Evolutionary conservation across 2,329 filamentous ascomycete species (phyloP).

Genomic region (Neobulgaria alba): DNA sequence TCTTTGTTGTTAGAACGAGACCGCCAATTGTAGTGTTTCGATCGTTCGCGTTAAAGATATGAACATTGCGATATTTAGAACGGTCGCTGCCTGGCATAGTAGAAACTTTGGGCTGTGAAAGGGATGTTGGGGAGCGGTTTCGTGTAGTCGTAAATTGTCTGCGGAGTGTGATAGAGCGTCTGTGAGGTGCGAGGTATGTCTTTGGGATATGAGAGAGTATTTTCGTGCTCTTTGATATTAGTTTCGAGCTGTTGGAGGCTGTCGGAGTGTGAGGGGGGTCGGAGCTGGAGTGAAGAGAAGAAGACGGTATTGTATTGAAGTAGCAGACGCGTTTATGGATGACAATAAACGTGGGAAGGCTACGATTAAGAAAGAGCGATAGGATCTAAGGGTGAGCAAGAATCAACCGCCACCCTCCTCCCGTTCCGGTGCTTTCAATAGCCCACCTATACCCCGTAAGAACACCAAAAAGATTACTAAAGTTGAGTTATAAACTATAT

Average conservation of each 20-base stretch:
- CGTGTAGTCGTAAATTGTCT: background rate
- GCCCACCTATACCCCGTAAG: too few relatives aligned
- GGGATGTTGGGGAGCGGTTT: too few relatives aligned
- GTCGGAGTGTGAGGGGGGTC: conserved; percentile 5
- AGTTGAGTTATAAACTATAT: too few relatives aligned
- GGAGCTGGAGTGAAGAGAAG: conserved; percentile 8
- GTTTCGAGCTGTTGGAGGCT: conserved; percentile 2
- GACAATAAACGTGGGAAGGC: too few relatives aligned
- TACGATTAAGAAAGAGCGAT: too few relatives aligned
- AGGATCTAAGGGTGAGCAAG: background rate
- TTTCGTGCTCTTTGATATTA: conserved; percentile 2
- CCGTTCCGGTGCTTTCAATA: too few relatives aligned
- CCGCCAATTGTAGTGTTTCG: background rate
- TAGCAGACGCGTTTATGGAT: conserved; percentile 2
- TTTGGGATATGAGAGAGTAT: too few relatives aligned
- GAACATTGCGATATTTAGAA: background rate
- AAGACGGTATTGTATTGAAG: conserved; percentile 5
- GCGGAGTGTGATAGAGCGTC: background rate
- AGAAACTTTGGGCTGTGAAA: too few relatives aligned
- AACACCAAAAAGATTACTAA: too few relatives aligned
- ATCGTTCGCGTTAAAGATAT: background rate
- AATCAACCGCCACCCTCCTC: too few relatives aligned
- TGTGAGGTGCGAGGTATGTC: too few relatives aligned
- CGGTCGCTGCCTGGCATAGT: background rate
- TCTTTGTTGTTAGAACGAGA: background rate